Evolutionary conservation across 2,329 filamentous ascomycete species (phyloP), one percentile per base, ranked within the genome.

Genomic region (Phialemoniopsis sp.): DNA sequence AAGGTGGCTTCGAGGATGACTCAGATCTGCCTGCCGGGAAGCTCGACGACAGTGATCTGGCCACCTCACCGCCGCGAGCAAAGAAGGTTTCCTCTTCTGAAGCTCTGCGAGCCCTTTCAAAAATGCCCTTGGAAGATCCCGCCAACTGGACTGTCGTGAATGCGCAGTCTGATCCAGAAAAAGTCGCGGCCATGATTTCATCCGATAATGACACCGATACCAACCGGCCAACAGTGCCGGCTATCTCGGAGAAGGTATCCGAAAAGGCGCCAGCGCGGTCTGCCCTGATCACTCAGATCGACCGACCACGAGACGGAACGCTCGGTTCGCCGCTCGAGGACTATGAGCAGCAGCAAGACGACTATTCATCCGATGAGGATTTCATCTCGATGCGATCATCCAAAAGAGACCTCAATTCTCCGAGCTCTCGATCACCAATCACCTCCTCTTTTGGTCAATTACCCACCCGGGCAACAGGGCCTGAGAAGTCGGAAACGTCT

Each of bases 51-150:
- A 55, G 57, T 40, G 54, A 56, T 34, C 57, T 58, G 34, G 57
- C 60, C 32, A 53, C 58, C 5, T 62, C 43, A 48, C 58, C 51
- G 49, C 64, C 56, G 12, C 52, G 52, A 30, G 45, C 56, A 1
- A 59, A 50, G 42, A 63, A 57, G 35, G 54, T 64, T 8, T 63
- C 60, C 3, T 63, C 60, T 4, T 62, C 60, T 12, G 59, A 64
- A 40, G 57, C 55, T n/a, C 42, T 64, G 28, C 59, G 57, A 31
- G 57, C 53, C 3, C 50, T 63, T 8, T 57, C 59, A n/a, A 58
- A 59, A 29, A 55, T 50, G 30, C 59, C 60, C 5, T 38, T 63
- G 12, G 60, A 64, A 31, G 58, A 58, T 16, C 58, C 56, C 15
- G 50, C 53, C 7, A 49, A 44, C 13, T 63, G 60, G 60, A 62